Evolutionary conservation across 768 basidiomycete species (phyloP), one percentile per base, ranked within the genome.

Genomic region (Boletus fagicola): DNA sequence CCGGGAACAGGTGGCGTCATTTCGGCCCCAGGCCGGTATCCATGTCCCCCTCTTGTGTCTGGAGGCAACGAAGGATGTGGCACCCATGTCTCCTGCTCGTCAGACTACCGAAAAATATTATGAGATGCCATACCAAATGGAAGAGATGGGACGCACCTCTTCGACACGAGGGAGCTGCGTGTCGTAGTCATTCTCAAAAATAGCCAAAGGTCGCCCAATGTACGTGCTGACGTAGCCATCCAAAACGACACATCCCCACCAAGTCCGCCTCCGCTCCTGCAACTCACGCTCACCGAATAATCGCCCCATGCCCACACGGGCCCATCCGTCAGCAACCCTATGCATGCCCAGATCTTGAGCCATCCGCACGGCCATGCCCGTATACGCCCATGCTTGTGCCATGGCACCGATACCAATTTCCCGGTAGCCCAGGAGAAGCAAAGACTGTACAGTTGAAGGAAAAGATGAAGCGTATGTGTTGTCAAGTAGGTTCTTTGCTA

Each of bases 351-450:
- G 71, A 71, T 93, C 91, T 72, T 92, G 91, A 16, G 91, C 91
- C 91, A 94, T 93, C n/a, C 93, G 81, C 38, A 94, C 86, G 0
- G 88, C 92, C 87, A 92, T 90, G 12, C 92, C 92, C 20, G 86
- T 81, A 66, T 88, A 92, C 11, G 85, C 80, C 93, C 92, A 95
- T 33, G 90, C 87, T 70, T 88, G 84, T 9, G 88, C 87, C 92
- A 94, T 95, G 18, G 90, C 84, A 45, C 90, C 93, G 57, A 93
- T 89, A 3, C 93, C 93, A 42, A 92, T 81, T 72, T 95, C 92
- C 9, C 92, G 80, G 67, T 89, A 94, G 8, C 87, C 88, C 74
- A 94, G 80, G 11, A 95, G 78, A 11, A 95, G 77, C 20, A 94
- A 73, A 6, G 92, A 85, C 67, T 93, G 91, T 47, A 86, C 86